Evolutionary conservation across 768 basidiomycete species (phyloP).

Genomic region (Termitomyces sp.): DNA sequence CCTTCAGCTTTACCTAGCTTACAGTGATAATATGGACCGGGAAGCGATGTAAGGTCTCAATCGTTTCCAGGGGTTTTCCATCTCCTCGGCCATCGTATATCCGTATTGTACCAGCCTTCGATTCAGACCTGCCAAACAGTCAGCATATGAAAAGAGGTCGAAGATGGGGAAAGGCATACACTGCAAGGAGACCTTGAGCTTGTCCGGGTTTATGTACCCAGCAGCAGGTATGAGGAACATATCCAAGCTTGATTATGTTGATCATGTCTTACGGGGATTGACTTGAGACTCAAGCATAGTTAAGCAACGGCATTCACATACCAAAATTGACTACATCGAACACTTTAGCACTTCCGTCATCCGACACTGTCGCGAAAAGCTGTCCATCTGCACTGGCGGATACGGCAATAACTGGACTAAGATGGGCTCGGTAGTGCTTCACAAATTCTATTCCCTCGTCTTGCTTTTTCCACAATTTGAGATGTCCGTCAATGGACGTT

Average conservation of each 20-base stretch:
- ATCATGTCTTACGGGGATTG: constrained; percentile 77
- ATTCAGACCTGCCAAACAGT: constrained; percentile 61
- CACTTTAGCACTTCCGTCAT: constrained; percentile 89
- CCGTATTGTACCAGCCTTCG: constrained; percentile 64
- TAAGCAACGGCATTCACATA: constrained; percentile 29
- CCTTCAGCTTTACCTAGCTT: constrained; percentile 22
- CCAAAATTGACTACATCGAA: constrained; percentile 99
- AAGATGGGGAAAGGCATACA: constrained; percentile 42
- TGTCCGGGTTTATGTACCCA: constrained; percentile 93
- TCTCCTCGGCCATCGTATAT: constrained; percentile 92
- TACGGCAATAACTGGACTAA: constrained; percentile 71
- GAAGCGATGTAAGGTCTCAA: constrained; percentile 75
- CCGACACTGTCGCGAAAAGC: constrained; percentile 86
- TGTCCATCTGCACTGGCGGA: constrained; percentile 90
- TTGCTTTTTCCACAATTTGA: constrained; percentile 99
- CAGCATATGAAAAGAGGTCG: constrained; percentile 9
- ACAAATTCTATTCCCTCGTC: constrained; percentile 95
- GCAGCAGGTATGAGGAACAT: constrained; percentile 81
- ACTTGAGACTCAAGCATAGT: background rate
- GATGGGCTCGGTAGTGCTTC: constrained; percentile 94
- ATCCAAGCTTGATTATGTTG: constrained; percentile 91
- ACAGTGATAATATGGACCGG: constrained; percentile 92
- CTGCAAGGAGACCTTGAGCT: constrained; percentile 81
- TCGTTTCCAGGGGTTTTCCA: constrained; percentile 67
- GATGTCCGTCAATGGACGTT: constrained; percentile 89